A percentile compares a stretch with the other conserved stretches of the same genome.
phyloP scores from a whole-genome alignment of 2,329 filamentous ascomycete species.

The Hirsutella minnesotensis region DNA sequence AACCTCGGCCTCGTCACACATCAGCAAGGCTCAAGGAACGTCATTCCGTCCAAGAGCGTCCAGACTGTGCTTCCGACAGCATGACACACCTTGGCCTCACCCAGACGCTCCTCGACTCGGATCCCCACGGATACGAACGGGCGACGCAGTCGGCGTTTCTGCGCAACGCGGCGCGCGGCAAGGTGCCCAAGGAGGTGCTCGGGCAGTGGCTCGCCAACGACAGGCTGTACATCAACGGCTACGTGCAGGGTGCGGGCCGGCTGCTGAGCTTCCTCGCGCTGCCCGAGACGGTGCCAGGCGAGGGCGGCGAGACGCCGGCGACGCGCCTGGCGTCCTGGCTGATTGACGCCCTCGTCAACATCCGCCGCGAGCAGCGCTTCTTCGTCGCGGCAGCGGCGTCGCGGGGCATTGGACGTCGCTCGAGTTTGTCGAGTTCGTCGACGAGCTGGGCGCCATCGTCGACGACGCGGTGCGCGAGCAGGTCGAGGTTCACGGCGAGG shows the following conservation, averaged over 20 bases:
- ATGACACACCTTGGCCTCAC: slow-evolving; percentile 34
- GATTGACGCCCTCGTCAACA: slow-evolving; percentile 52
- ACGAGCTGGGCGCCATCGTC: slow-evolving; percentile 39
- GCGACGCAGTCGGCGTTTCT: slow-evolving; percentile 60
- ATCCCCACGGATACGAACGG: slow-evolving; percentile 30
- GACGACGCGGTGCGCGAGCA: slow-evolving; percentile 36
- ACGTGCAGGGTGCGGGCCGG: slow-evolving; percentile 55
- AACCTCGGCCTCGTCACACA: no score
- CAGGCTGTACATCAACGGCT: slow-evolving; percentile 57
- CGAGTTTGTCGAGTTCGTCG: slow-evolving; percentile 50
- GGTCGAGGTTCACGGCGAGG: slow-evolving; percentile 21
- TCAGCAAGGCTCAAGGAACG: no score
- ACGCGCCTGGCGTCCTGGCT: slow-evolving; percentile 50
- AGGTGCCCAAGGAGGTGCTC: slow-evolving; percentile 41
- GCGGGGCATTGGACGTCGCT: slow-evolving; percentile 53
- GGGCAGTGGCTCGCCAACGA: slow-evolving; percentile 62
- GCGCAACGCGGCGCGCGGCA: slow-evolving; percentile 49
- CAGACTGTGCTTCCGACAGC: no score
- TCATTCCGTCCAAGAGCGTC: no score
- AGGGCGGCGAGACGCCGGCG: slow-evolving; percentile 21
- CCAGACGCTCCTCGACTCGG: slow-evolving; percentile 39
- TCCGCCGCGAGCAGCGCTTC: slow-evolving; percentile 54
- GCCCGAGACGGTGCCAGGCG: slow-evolving; percentile 19
- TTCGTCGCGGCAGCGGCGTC: slow-evolving; percentile 52
- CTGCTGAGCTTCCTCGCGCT: slow-evolving; percentile 51